Evolutionary conservation across 139 green algal genomes (phyloP), one percentile per base, ranked within the genome.

Genomic region (Coelastrella sp.): DNA sequence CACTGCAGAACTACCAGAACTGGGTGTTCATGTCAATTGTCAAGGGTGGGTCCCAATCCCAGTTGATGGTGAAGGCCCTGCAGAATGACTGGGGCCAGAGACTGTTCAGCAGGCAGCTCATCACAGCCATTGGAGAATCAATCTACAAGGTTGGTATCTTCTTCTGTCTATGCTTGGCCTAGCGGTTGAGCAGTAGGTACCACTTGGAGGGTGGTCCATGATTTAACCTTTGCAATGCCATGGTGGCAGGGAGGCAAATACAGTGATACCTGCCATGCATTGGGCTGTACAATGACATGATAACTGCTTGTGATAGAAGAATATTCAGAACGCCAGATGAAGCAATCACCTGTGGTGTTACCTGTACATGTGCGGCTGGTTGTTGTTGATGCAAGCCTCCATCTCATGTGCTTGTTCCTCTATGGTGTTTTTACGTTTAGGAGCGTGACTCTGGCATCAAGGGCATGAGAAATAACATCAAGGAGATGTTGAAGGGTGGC

Each of bases 21-120:
- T 96, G 93, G 93, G 85, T 93, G 23, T 92, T 92, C 13, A 72
- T 96, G 57, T 89, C 50, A n/a, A 72, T 96, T 2, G 81, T 95
- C 2, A 96, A 96, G 87, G 93, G 93, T 27, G 91, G 90, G 27
- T 32, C 75, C 3, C 41, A 66, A 5, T 87, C 89, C 62, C 95
- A 96, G 85, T 86, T 93, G 59, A 75, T 96, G 48, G 88, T 94
- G 5, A 94, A 95, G 63, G 72, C 86, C 2, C 69, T 94, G 75
- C 74, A 92, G 62, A 90, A 11, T 4, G 87, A 93, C 48, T 90
- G 89, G 81, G 92, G 90, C 43, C 87, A 82, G 72, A 84, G 86
- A 50, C 79, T 94, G 48, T 94, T 91, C 79, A 82, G 81, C 43
- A 87, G 90, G 64, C 92, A 89, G 21, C 88, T 93, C 37, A 82